These are phyloP conservation scores for Alternaria longipes DNA, from an alignment of 2,329 filamentous ascomycete genomes.

Conservation along the genomic window DNA sequence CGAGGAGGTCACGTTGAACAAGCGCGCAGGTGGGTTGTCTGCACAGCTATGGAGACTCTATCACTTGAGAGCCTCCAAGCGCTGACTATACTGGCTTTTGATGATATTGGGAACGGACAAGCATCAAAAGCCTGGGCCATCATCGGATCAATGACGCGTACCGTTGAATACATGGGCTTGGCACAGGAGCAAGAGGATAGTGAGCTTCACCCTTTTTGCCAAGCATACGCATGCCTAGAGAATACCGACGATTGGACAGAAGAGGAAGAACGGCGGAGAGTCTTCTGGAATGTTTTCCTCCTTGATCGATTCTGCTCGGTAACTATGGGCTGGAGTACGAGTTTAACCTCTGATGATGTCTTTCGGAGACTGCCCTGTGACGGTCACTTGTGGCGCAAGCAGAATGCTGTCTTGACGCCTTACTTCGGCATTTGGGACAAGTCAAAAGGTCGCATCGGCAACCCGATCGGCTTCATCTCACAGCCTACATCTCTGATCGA, in stretches of 20 bases:
- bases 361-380: slow-evolving; percentile 29
- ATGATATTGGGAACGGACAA: slow-evolving; percentile 29
- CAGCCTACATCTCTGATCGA: slow-evolving; percentile 10
- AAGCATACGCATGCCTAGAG: slow-evolving; percentile 10
- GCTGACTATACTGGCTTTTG: slow-evolving; percentile 25
- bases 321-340: slow-evolving; percentile 31
- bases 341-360: slow-evolving; percentile 31
- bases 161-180: slow-evolving; percentile 27
- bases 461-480: slow-evolving; percentile 25
- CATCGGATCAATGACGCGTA: slow-evolving; percentile 29
- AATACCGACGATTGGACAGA: slow-evolving; percentile 21
- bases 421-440: slow-evolving; percentile 37
- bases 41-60: slow-evolving; percentile 20
- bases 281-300: slow-evolving; percentile 34
- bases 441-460: slow-evolving; percentile 28
- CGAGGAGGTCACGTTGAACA: not conserved
- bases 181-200: slow-evolving; percentile 28
- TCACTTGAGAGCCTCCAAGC: slow-evolving; percentile 24
- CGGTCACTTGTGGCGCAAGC: slow-evolving; percentile 31
- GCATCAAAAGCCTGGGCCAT: slow-evolving; percentile 26
- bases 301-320: slow-evolving; percentile 31
- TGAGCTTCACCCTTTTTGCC: slow-evolving; percentile 20
- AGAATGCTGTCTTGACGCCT: slow-evolving; percentile 24
- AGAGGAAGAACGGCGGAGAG: slow-evolving; percentile 27
- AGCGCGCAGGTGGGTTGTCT: not conserved